phyloP scores from a whole-genome alignment of 345 rosid species.

The Excoecaria agallocha region DNA sequence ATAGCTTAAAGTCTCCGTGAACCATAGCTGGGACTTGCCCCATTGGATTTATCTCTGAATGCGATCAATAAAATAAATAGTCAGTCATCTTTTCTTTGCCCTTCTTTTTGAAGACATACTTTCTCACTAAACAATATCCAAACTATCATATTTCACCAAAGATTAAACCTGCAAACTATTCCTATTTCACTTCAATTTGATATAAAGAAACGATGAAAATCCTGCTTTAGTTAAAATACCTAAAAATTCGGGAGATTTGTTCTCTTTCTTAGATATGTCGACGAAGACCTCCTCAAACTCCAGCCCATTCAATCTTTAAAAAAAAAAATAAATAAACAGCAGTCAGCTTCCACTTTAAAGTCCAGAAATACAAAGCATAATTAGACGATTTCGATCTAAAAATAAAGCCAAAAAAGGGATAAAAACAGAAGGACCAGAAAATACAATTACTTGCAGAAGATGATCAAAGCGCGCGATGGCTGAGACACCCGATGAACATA shows the following conservation, averaged over 20 bases:
- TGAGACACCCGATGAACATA: slow-evolving; percentile 73
- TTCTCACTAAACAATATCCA: too few relatives aligned
- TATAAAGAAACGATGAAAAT: neutral
- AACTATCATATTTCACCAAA: too few relatives aligned
- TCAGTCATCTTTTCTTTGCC: neutral
- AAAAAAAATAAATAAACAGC: neutral
- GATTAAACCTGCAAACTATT: neutral
- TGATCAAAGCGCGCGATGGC: slow-evolving; percentile 73
- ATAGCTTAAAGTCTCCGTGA: slow-evolving; percentile 78
- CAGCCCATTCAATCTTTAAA: slow-evolving; percentile 55
- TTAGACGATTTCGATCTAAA: neutral
- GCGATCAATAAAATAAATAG: neutral
- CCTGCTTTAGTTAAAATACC: slow-evolving; percentile 31
- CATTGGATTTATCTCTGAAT: slow-evolving; percentile 70
- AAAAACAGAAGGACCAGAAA: neutral
- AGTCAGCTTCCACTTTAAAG: neutral
- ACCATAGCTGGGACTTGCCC: slow-evolving; percentile 63
- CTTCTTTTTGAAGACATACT: neutral
- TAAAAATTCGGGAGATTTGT: slow-evolving; percentile 56
- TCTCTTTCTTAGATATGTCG: slow-evolving; percentile 51
- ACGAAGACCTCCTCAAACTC: slow-evolving; percentile 72
- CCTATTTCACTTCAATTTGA: neutral
- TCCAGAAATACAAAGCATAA: neutral
- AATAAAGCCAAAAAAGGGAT: too few relatives aligned
- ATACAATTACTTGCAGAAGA: slow-evolving; percentile 77